phyloP scores from a whole-genome alignment of 805 yeast genomes.

The Schizosaccharomyces octosporus region DNA sequence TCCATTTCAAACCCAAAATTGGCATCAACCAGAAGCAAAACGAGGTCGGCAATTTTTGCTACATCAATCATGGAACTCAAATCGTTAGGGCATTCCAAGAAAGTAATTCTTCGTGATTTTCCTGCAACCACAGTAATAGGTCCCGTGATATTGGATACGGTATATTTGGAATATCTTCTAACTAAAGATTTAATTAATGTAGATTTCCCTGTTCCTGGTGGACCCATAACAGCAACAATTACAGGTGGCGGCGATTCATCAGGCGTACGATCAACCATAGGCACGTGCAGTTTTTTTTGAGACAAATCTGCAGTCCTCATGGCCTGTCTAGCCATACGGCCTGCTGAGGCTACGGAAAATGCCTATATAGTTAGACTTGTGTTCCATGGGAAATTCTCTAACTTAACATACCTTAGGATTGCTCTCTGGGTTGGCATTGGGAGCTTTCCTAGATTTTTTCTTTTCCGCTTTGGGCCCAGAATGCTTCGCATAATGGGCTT shows the following conservation, averaged over 20 bases:
- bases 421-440: background rate
- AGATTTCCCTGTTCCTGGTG: slow-evolving; percentile 95
- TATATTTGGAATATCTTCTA: slow-evolving; percentile 65
- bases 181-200: slow-evolving; percentile 76
- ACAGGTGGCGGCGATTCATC: slow-evolving; percentile 85
- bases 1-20: slow-evolving; percentile 98
- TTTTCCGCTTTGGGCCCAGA: slow-evolving; percentile 1
- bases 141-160: slow-evolving; percentile 68
- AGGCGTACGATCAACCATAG: slow-evolving; percentile 92
- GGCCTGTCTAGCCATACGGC: background rate
- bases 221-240: slow-evolving; percentile 90
- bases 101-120: slow-evolving; percentile 73
- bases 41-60: slow-evolving; percentile 83
- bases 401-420: background rate
- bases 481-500: background rate
- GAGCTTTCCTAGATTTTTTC: background rate
- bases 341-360: background rate
- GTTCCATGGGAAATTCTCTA: background rate
- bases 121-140: slow-evolving; percentile 89
- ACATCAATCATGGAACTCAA: slow-evolving; percentile 87
- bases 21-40: slow-evolving; percentile 74
- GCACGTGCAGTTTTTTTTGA: slow-evolving; percentile 76
- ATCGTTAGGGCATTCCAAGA: slow-evolving; percentile 80
- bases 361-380: background rate
- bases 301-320: slow-evolving; percentile 50